These are phyloP conservation scores for Euphorbia celastroides DNA, from an alignment of 441 rosid genomes.

Conservation along the genomic window DNA sequence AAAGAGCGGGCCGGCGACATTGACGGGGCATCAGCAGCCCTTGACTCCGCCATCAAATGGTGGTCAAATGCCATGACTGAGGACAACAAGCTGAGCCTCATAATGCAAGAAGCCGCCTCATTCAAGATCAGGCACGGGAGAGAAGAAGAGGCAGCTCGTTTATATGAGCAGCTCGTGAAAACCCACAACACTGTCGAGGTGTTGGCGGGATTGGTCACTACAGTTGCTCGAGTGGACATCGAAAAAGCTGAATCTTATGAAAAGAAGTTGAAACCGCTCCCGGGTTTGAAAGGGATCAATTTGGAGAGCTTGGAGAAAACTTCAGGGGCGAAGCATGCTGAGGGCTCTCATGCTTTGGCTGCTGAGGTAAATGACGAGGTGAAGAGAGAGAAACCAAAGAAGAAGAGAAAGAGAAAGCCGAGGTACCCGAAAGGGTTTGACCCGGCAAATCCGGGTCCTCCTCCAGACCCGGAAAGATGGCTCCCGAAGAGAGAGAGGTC, in stretches of 20 bases:
- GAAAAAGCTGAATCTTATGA: conserved; percentile 81
- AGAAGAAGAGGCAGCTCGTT: conserved; percentile 70
- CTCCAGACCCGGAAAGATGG: conserved; percentile 96
- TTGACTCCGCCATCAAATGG: conserved; percentile 75
- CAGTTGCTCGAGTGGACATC: conserved; percentile 66
- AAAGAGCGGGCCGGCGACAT: conserved; percentile 89
- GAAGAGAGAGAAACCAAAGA: conserved; percentile 80
- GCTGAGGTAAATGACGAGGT: conserved; percentile 42
- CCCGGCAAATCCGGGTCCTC: conserved; percentile 91
- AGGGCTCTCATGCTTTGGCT: conserved; percentile 30
- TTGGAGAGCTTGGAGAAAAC: conserved; percentile 77
- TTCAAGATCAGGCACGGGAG: conserved; percentile 84
- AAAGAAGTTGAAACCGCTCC: conserved; percentile 71
- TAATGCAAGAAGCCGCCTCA: conserved; percentile 90
- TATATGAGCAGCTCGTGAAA: conserved; percentile 80
- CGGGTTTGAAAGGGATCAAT: conserved; percentile 64
- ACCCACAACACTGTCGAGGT: conserved; percentile 61
- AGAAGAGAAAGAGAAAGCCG: conserved; percentile 95
- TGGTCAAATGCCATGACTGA: conserved; percentile 91
- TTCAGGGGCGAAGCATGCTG: conserved; percentile 77
- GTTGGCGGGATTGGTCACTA: conserved; percentile 72
- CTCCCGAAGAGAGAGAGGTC: conserved; percentile 96
- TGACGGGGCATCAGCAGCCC: conserved; percentile 63
- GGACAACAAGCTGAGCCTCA: conserved; percentile 52
- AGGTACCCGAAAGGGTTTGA: conserved; percentile 91